These are phyloP conservation scores for Bipolaris gigantea DNA, from an alignment of 2,329 filamentous ascomycete species.

Conservation along the genomic window DNA sequence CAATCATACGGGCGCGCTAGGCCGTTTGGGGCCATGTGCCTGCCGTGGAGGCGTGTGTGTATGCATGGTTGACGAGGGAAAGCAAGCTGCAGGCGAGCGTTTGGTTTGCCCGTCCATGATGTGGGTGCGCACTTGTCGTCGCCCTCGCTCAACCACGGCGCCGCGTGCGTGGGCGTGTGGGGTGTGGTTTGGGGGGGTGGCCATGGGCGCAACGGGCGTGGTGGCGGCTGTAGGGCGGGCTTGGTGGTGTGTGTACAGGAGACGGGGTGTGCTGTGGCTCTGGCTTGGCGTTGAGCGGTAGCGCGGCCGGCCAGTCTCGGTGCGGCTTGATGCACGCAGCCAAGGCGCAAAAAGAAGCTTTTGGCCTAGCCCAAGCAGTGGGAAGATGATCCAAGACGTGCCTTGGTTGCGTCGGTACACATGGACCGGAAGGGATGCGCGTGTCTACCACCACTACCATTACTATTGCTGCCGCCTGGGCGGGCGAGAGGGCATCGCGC, in stretches of 20 bases:
- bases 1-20: slow-evolving; percentile 15
- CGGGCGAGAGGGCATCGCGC: slow-evolving; percentile 13
- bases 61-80: slow-evolving; percentile 7
- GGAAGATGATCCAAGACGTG: neutral
- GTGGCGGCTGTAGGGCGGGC: slow-evolving; percentile 15
- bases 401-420: too few relatives aligned
- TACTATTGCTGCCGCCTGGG: neutral
- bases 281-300: slow-evolving; percentile 21
- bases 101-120: slow-evolving; percentile 9
- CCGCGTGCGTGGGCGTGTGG: neutral
- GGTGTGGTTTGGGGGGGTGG: neutral
- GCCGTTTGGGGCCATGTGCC: slow-evolving; percentile 11
- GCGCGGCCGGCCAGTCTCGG: slow-evolving; percentile 2
- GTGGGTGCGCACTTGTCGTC: neutral
- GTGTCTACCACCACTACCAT: too few relatives aligned
- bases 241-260: neutral
- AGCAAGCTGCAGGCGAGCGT: neutral
- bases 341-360: neutral
- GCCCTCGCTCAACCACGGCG: slow-evolving; percentile 3
- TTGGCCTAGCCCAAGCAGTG: neutral
- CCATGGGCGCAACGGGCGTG: slow-evolving; percentile 1
- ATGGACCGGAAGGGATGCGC: too few relatives aligned
- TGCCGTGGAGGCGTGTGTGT: neutral
- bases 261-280: slow-evolving; percentile 7
- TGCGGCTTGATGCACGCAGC: slow-evolving; percentile 5